These are phyloP conservation scores for Myriosclerotinia scirpicola DNA, from an alignment of 2,329 filamentous ascomycete genomes.

Conservation along the genomic window DNA sequence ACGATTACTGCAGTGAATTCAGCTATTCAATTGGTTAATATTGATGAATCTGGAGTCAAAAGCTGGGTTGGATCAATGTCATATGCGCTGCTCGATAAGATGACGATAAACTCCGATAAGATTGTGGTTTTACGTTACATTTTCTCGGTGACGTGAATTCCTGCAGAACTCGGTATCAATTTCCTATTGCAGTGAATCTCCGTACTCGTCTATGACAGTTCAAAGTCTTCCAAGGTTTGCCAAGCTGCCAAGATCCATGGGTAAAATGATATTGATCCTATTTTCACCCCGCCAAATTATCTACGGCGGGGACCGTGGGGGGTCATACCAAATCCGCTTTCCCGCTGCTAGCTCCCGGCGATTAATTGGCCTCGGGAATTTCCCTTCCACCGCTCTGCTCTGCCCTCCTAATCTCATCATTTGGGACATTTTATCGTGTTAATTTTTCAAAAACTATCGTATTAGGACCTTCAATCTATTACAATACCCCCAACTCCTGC, in stretches of 20 bases:
- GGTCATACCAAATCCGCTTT: background rate
- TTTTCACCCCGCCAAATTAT: background rate
- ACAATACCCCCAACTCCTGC: slow-evolving; percentile 25
- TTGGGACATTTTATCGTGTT: background rate
- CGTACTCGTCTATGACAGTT: too few species aligned
- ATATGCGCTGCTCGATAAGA: background rate
- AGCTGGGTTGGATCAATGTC: background rate
- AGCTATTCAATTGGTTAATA: background rate
- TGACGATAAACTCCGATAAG: slow-evolving; percentile 3
- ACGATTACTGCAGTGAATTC: background rate
- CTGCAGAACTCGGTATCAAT: background rate
- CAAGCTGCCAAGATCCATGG: background rate
- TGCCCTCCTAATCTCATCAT: background rate
- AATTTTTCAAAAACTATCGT: background rate
- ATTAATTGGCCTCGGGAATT: background rate
- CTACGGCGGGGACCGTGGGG: background rate
- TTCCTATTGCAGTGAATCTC: background rate
- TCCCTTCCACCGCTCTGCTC: background rate
- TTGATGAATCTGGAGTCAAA: background rate
- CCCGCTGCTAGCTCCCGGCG: slow-evolving; percentile 1
- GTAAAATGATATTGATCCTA: background rate
- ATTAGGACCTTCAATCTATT: slow-evolving; percentile 21
- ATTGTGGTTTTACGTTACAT: slow-evolving; percentile 9
- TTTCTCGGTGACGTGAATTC: background rate
- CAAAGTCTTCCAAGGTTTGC: too few species aligned